Base-by-base conservation (phyloP, 192 early-diverging fungal species). In the Cetraspora pellucida region DNA sequence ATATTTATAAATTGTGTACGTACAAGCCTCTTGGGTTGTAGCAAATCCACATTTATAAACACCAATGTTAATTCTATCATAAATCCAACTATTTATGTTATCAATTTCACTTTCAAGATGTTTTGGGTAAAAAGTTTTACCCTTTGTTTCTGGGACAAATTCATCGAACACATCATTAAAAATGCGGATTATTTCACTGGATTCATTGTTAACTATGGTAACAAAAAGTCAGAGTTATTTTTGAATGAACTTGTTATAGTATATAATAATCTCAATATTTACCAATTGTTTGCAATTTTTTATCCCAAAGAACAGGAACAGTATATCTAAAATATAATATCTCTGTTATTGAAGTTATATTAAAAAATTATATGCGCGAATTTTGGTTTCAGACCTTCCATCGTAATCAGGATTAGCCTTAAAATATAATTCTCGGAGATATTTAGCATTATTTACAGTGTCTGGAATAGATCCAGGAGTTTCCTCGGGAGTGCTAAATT, bases 271-370 rank as follows among this genome's bases (percentile, higher is more conserved):
- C 28, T 25, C 25, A 1, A 13, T 50, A 77, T 75, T 70, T 85
- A 89, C 87, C 88, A 67, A 99, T 98, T 28, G 96, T 99, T 52
- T 89, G 63, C 31, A 83, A 82, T 83, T 97, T 95, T 87, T 93
- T 98, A 84, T 99, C 97, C 96, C 96, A 98, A 27, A 99, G 89
- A 52, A 98, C 90, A 23, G 97, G 97, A 2, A 99, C 97, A 2
- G 97, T 99, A 81, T 92, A 93, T 25, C 91, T 88, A 27, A 81
- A 81, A 2, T 1, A 27, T 25, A 43, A 10, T 16, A 21, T 55
- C 30, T 7, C 21, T n/a, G 37, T 3, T 10, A 30, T 21, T 57
- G n/a, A 71, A 54, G 54, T 9, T 28, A 55, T 21, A 72, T 31
- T 13, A 37, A 11, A 31, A 6, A 31, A 16, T 43, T 74, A 54